Conservation (phyloP, 2,329 filamentous ascomycete genomes). For the Diaporthe australafricana region DNA sequence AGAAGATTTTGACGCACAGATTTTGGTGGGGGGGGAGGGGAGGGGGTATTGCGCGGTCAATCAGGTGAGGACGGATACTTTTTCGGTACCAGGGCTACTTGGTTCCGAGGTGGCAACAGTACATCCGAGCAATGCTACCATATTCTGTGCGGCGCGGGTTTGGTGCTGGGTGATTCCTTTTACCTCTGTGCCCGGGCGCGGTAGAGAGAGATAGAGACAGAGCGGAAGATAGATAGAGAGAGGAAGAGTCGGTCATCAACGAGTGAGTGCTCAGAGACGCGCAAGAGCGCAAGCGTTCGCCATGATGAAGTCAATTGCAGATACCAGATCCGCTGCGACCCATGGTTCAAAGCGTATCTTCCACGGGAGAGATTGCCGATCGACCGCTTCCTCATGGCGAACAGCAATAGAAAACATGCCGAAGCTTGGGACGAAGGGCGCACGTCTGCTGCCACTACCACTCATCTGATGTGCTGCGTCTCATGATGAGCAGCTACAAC, state of each 20-base stretch:
- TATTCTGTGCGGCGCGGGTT: neutral
- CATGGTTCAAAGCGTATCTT: slow-evolving; percentile 22
- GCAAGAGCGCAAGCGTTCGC: neutral
- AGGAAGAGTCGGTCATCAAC: neutral
- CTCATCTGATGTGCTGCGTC: slow-evolving; percentile 17
- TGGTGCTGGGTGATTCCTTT: neutral
- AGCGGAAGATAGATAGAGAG: neutral
- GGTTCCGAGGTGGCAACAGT: slow-evolving; percentile 25
- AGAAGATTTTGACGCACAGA: slow-evolving; percentile 18
- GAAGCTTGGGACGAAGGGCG: slow-evolving; percentile 18
- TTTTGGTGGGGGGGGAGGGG: slow-evolving; percentile 1
- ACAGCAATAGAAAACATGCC: slow-evolving; percentile 17
- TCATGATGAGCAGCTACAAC: slow-evolving; percentile 14
- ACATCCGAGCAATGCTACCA: slow-evolving; percentile 25
- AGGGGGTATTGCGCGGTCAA: slow-evolving; percentile 21
- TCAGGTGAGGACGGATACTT: slow-evolving; percentile 25
- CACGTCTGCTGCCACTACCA: neutral
- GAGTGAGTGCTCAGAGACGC: neutral
- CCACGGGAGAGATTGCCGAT: slow-evolving; percentile 20
- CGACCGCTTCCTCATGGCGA: slow-evolving; percentile 1
- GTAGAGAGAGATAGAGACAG: too few relatives aligned
- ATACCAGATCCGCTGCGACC: slow-evolving; percentile 20
- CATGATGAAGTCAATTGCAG: neutral
- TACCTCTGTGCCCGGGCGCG: neutral
- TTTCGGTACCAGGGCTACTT: slow-evolving; percentile 22